Evolutionary conservation across 208 protist genomes (phyloP), one percentile per base, ranked within the genome.

Genomic region (Leishmania lainsoni): DNA sequence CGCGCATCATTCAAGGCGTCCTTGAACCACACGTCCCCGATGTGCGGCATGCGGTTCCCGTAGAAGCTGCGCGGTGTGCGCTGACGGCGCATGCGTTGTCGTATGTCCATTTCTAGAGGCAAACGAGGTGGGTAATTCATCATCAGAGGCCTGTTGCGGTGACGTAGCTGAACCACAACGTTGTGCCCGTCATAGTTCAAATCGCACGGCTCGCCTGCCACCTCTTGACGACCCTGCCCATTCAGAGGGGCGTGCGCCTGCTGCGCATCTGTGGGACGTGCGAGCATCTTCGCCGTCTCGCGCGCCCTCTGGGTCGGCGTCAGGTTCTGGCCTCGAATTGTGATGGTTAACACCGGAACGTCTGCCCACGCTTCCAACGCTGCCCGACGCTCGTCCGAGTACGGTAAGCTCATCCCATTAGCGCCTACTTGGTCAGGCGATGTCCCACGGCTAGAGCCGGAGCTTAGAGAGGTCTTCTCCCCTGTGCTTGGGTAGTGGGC

Each of bases 1-100:
- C 49, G 56, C 10, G 81, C 86, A 78, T 89, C 78, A 10, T 93
- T 78, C 20, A 94, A 74, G 16, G 89, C 90, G 32, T 69, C 74
- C 32, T 73, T 76, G 76, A 93, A 95, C 91, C 92, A 95, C 35
- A 83, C 72, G 4, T 89, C 80, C 4, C 89, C 89, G 14, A 89
- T 35, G 16, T 83, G 76, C 22, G 83, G 81, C 39, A 81, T 81
- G 5, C 74, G 72, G 2, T 78, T 83, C 6, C 92, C 92, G 77
- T 95, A 95, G 79, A 95, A 95, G 84, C 88, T 92, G 66, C 88
- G 85, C 51, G 90, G 92, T 17, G 92, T 92, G 56, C 84, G 88
- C 68, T 90, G 87, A 14, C 92, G 87, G 2, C 90, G 89, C 78
- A 82, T 69, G 51, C 83, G 80, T 9, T 68, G 71, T 14, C 78